A percentile compares a stretch with the other conserved stretches of the same genome.
Evolutionary conservation across 176 grass and related monocot genomes (phyloP).

Genomic region (Musa acuminata): DNA sequence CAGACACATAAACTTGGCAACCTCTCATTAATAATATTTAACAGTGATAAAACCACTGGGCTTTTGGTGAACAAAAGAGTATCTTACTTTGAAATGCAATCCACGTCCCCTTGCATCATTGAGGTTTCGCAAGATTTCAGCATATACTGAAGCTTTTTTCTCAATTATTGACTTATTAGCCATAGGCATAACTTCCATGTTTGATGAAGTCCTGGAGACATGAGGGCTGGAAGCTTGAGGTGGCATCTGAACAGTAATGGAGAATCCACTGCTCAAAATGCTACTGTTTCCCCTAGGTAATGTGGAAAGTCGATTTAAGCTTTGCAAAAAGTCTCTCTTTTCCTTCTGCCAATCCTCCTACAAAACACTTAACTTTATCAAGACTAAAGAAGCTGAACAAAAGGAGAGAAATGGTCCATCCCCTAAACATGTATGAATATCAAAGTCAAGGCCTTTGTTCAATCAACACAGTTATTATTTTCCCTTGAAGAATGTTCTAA

Average conservation of each 20-base stretch:
- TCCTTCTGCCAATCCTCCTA: conserved; percentile 98
- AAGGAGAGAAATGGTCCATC: background rate
- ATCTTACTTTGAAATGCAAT: too few relatives aligned
- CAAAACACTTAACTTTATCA: conserved; percentile 24
- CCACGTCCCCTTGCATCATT: too few relatives aligned
- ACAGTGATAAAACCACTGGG: background rate
- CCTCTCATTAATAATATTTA: background rate
- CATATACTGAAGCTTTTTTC: too few relatives aligned
- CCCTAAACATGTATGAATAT: background rate
- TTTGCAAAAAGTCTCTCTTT: conserved; percentile 82
- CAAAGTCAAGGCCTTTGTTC: background rate
- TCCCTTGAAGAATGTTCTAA: too few relatives aligned
- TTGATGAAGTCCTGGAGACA: too few relatives aligned
- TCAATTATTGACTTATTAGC: too few relatives aligned
- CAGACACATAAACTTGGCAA: background rate
- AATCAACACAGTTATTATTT: too few relatives aligned
- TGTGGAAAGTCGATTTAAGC: conserved; percentile 77
- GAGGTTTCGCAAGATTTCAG: too few relatives aligned
- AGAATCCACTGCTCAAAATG: conserved; percentile 31
- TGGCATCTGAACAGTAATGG: conserved; percentile 36
- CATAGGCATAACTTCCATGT: too few relatives aligned
- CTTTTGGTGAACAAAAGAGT: background rate
- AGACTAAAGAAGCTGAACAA: background rate
- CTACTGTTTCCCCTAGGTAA: conserved; percentile 75
- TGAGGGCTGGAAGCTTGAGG: conserved; percentile 52